Percentiles rank a stretch among this genome's conserved stretches.
phyloP scores from a whole-genome alignment of 768 basidiomycete species.

The Lactarius trivialis region DNA sequence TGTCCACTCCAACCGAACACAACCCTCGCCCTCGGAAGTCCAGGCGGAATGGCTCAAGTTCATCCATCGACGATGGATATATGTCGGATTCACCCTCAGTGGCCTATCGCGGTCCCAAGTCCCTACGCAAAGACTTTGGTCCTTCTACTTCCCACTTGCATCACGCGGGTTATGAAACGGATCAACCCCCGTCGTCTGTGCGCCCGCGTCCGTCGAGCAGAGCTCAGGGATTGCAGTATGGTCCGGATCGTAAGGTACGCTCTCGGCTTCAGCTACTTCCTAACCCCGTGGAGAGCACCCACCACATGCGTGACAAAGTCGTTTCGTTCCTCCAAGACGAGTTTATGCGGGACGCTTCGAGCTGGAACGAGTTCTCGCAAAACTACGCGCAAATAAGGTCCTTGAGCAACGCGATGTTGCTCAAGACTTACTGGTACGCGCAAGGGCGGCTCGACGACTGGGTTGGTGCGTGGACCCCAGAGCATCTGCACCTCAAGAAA shows the following conservation, averaged over 20 bases:
- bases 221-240: not conserved
- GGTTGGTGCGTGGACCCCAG: constrained; percentile 7
- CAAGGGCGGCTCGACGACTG: constrained; percentile 9
- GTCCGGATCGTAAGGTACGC: constrained; percentile 1
- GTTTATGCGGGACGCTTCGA: constrained; percentile 2
- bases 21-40: constrained; percentile 3
- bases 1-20: not conserved
- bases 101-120: not conserved
- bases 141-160: not conserved
- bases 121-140: not conserved
- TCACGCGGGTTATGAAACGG: constrained; percentile 11
- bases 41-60: not conserved
- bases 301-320: constrained; percentile 2
- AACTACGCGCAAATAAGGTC: not conserved
- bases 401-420: constrained; percentile 11
- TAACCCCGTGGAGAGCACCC: not conserved
- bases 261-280: constrained; percentile 2
- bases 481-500: constrained; percentile 6
- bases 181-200: not conserved
- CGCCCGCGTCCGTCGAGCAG: not conserved
- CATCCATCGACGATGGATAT: constrained; percentile 4
- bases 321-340: constrained; percentile 4
- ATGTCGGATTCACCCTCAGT: constrained; percentile 7
- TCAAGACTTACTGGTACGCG: constrained; percentile 16
- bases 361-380: constrained; percentile 14